phyloP scores from a whole-genome alignment of 495 filamentous ascomycete genomes.

The Tuber melanosporum region DNA sequence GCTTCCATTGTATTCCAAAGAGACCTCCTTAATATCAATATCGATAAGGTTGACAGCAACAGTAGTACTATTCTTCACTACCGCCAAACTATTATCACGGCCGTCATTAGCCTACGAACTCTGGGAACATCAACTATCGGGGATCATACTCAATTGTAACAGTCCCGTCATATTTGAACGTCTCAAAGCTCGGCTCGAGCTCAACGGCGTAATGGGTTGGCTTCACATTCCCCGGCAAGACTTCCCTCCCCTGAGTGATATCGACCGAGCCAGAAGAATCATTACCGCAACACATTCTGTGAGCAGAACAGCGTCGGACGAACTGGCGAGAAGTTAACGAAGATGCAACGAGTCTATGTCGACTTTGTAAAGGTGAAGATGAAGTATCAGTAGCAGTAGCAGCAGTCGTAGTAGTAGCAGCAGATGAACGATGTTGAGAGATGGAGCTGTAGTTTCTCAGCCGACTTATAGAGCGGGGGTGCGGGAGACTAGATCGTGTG shows the following conservation, averaged over 20 bases:
- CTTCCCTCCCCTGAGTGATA: slow-evolving; percentile 49
- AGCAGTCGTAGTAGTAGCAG: slow-evolving; percentile 6
- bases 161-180: slow-evolving; percentile 62
- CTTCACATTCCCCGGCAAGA: slow-evolving; percentile 58
- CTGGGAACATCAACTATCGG: background rate
- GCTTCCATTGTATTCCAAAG: slow-evolving; percentile 52
- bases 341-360: slow-evolving; percentile 4
- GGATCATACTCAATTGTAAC: slow-evolving; percentile 56
- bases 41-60: slow-evolving; percentile 84
- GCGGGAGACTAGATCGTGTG: slow-evolving; percentile 28
- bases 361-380: slow-evolving; percentile 7
- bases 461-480: slow-evolving; percentile 30
- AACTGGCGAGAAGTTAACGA: slow-evolving; percentile 27
- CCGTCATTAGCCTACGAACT: background rate
- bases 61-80: slow-evolving; percentile 74
- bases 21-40: slow-evolving; percentile 72
- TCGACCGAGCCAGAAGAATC: slow-evolving; percentile 36
- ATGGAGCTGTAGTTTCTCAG: slow-evolving; percentile 10
- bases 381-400: slow-evolving; percentile 8
- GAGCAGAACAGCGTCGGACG: slow-evolving; percentile 38
- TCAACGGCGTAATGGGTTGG: slow-evolving; percentile 66
- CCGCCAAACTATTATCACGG: slow-evolving; percentile 54
- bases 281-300: slow-evolving; percentile 36
- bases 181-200: slow-evolving; percentile 65
- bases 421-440: slow-evolving; percentile 13